phyloP scores from a whole-genome alignment of 2,329 filamentous ascomycete species.

The Aureobasidium sp. region DNA sequence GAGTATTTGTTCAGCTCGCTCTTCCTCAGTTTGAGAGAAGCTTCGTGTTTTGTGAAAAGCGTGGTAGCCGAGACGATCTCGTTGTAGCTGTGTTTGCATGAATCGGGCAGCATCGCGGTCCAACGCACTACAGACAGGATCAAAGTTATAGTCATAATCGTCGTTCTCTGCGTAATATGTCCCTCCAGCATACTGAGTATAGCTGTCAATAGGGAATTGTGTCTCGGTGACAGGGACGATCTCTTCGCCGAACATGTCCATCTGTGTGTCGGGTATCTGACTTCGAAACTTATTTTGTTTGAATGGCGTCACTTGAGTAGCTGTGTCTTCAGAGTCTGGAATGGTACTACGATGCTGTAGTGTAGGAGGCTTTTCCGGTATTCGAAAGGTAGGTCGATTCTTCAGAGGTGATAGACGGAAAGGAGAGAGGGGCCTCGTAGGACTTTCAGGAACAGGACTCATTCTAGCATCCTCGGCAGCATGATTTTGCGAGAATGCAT shows the following conservation, averaged over 20 bases:
- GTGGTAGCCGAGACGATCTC: background rate
- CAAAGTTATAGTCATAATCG: constrained; percentile 11
- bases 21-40: background rate
- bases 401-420: constrained; percentile 7
- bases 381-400: background rate
- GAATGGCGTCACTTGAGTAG: background rate
- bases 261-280: constrained; percentile 18
- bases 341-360: constrained; percentile 7
- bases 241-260: constrained; percentile 13
- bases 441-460: constrained; percentile 8
- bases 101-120: constrained; percentile 18
- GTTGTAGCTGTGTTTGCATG: constrained; percentile 16
- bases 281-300: constrained; percentile 1
- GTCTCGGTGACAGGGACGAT: background rate
- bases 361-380: background rate
- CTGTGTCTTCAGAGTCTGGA: constrained; percentile 10
- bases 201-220: background rate
- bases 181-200: background rate
- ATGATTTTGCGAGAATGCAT: background rate
- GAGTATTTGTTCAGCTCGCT: background rate
- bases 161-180: constrained; percentile 5
- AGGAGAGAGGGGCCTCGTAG: background rate
- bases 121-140: constrained; percentile 18
- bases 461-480: background rate
- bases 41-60: background rate